Evolutionary conservation across 78 protist species (phyloP).

Genomic region (Chrysochromulina parva): DNA sequence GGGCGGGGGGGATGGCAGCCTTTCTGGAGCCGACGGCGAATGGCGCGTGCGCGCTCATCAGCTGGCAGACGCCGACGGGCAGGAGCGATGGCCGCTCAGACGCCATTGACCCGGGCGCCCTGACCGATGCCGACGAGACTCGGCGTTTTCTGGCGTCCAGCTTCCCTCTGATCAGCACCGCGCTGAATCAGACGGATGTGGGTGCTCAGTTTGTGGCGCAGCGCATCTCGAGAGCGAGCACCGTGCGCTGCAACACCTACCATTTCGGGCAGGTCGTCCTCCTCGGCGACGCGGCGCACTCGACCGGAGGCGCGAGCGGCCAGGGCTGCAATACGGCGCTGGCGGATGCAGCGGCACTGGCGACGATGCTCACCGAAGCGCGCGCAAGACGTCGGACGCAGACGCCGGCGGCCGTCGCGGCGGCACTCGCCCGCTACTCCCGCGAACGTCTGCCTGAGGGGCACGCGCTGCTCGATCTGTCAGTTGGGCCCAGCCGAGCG

Average conservation of each 20-base stretch:
- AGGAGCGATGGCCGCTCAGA: background rate
- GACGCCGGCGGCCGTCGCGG: background rate
- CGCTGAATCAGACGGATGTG: background rate
- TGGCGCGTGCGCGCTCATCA: background rate
- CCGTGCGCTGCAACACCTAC: background rate
- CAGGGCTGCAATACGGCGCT: conserved; percentile 10
- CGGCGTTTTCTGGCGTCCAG: background rate
- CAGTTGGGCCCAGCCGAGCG: background rate
- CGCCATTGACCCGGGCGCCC: background rate
- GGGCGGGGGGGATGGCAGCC: background rate
- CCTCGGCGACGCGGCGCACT: conserved; percentile 6
- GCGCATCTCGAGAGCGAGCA: background rate
- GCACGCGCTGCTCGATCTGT: background rate
- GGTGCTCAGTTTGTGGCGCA: background rate
- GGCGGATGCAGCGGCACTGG: background rate
- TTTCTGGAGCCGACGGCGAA: background rate
- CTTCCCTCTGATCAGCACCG: background rate
- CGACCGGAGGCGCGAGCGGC: conserved; percentile 2
- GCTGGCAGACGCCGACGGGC: background rate
- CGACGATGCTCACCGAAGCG: background rate
- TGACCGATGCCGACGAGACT: background rate
- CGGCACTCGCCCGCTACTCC: background rate
- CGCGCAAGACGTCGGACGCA: too few species aligned
- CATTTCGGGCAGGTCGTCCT: background rate
- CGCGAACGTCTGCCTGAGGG: background rate